Evolutionary conservation across 495 filamentous ascomycete species (phyloP).

Genomic region (Lentithecium fluviatile): DNA sequence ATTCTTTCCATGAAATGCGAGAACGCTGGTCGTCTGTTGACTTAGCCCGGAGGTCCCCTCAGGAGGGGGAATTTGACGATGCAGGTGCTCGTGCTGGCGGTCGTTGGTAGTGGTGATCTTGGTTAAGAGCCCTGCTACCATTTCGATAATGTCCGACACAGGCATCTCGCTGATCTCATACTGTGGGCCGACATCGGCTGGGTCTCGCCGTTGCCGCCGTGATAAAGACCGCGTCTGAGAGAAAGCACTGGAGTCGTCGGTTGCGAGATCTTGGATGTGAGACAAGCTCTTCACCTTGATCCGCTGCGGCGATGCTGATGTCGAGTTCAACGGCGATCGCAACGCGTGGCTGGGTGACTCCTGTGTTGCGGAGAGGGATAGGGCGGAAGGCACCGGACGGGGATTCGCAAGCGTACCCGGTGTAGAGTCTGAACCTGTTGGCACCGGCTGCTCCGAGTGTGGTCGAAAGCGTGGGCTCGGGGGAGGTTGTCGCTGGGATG

Average conservation of each 20-base stretch:
- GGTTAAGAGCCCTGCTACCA: conserved; percentile 97
- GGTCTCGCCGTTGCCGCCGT: conserved; percentile 44
- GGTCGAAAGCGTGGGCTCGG: conserved; percentile 24
- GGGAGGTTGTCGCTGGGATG: conserved; percentile 14
- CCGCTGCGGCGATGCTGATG: conserved; percentile 65
- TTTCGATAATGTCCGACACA: conserved; percentile 96
- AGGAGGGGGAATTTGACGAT: conserved; percentile 65
- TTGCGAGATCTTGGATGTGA: conserved; percentile 87
- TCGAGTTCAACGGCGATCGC: conserved; percentile 45
- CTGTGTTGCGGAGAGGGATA: conserved; percentile 54
- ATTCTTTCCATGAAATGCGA: conserved; percentile 99
- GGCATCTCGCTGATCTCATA: conserved; percentile 99
- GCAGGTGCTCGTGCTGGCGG: conserved; percentile 78
- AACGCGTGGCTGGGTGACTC: conserved; percentile 57
- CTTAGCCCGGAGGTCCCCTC: conserved; percentile 66
- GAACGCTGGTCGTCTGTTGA: conserved; percentile 80
- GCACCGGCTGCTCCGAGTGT: conserved; percentile 30
- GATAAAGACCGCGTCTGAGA: conserved; percentile 42
- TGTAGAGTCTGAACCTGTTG: conserved; percentile 10
- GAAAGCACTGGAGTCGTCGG: conserved; percentile 58
- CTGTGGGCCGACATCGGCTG: conserved; percentile 53
- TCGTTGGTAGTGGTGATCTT: conserved; percentile 99
- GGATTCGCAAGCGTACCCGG: conserved; percentile 33
- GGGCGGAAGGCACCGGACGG: conserved; percentile 47
- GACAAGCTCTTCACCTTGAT: conserved; percentile 81